Conservation (phyloP, 2,329 filamentous ascomycete species). For the Pyricularia grisea region DNA sequence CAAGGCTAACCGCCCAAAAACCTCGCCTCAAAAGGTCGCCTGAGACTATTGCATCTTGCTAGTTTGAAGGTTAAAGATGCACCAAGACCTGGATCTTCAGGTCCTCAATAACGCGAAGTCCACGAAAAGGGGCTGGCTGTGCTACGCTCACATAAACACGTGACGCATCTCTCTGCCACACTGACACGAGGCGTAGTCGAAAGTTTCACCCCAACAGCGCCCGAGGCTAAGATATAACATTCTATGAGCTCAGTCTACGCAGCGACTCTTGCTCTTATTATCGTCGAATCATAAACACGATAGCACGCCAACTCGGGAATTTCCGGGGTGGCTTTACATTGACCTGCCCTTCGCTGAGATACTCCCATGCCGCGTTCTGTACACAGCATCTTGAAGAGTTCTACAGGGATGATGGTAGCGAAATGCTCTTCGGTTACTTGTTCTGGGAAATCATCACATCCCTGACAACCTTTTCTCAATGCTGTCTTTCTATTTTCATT, state of each 20-base stretch:
- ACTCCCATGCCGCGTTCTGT: not conserved
- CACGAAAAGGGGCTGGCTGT: not conserved
- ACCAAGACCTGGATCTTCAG: not conserved
- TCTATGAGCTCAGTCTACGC: not conserved
- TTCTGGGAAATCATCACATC: not conserved
- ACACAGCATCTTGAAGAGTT: not conserved
- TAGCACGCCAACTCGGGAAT: not conserved
- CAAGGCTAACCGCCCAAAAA: not conserved
- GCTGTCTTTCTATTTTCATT: not conserved
- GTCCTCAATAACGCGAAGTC: not conserved
- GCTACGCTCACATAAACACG: too few species aligned
- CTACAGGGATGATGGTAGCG: not conserved
- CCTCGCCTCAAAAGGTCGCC: not conserved
- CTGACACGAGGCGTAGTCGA: not conserved
- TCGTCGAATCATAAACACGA: not conserved
- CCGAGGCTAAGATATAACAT: not conserved
- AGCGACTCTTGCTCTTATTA: not conserved
- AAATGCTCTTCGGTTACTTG: not conserved
- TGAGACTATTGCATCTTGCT: not conserved
- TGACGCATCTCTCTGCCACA: too few species aligned
- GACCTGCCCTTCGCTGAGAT: not conserved
- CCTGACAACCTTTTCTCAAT: not conserved
- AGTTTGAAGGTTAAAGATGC: not conserved
- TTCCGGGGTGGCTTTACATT: not conserved
- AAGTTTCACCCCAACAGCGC: too few species aligned